These are phyloP conservation scores for Fusarium sp. DNA, from an alignment of 2,329 filamentous ascomycete species.

Conservation along the genomic window DNA sequence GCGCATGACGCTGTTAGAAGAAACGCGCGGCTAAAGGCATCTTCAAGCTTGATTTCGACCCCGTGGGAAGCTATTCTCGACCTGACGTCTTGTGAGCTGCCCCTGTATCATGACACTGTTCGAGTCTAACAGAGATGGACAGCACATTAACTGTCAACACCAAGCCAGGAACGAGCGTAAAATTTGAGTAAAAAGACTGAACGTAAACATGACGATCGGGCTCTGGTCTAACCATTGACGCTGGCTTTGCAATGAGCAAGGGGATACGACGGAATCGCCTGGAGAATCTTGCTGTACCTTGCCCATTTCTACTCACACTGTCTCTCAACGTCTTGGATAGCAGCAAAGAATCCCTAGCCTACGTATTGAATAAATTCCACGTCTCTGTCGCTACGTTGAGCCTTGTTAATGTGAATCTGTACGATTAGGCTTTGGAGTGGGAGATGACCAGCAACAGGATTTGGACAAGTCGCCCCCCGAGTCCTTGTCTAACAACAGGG, in stretches of 20 bases:
- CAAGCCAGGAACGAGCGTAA: background rate
- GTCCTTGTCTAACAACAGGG: background rate
- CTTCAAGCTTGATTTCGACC: background rate
- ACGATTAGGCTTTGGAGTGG: background rate
- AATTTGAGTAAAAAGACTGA: background rate
- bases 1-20: background rate
- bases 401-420: background rate
- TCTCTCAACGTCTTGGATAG: background rate
- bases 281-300: background rate
- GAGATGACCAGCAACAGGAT: background rate
- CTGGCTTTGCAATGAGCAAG: background rate
- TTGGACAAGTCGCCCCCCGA: background rate
- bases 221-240: background rate
- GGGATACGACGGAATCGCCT: background rate
- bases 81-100: background rate
- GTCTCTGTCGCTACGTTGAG: background rate
- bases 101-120: background rate
- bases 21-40: background rate
- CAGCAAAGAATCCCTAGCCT: background rate
- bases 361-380: background rate
- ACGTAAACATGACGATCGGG: background rate
- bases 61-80: background rate
- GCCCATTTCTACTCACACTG: background rate
- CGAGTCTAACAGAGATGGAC: background rate
- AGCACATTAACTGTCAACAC: background rate